phyloP scores from a whole-genome alignment of 2,329 filamentous ascomycete genomes.

The Epichloe amarillans region DNA sequence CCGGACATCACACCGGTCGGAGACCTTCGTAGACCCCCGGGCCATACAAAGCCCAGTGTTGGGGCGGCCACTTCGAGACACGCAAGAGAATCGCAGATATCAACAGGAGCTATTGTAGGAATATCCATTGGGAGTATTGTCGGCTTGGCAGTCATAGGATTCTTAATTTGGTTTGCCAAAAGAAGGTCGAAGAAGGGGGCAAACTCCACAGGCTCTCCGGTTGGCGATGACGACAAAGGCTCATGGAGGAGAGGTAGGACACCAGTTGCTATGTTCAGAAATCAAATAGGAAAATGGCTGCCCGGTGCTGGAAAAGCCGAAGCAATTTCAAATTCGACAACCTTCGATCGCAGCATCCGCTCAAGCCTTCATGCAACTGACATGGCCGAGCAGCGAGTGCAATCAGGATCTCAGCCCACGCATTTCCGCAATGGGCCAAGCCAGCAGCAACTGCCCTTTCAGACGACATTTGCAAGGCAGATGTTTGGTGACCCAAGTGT shows the following conservation, averaged over 20 bases:
- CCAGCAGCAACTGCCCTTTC: neutral
- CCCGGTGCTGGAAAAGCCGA: slow-evolving; percentile 15
- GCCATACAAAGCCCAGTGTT: neutral
- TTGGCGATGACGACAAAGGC: slow-evolving; percentile 17
- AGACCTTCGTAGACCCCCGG: neutral
- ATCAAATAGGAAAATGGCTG: neutral
- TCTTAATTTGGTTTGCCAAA: slow-evolving; percentile 39
- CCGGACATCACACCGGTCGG: neutral
- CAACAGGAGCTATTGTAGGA: slow-evolving; percentile 30
- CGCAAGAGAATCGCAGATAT: neutral
- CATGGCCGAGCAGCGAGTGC: neutral
- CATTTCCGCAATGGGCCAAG: neutral
- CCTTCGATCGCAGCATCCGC: neutral
- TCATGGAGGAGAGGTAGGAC: slow-evolving; percentile 10
- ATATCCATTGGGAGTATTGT: slow-evolving; percentile 37
- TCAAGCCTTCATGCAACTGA: neutral
- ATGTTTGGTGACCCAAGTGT: neutral
- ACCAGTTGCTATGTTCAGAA: neutral
- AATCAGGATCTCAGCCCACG: neutral
- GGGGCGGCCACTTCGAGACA: neutral
- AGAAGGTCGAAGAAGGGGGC: slow-evolving; percentile 16
- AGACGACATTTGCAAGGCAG: neutral
- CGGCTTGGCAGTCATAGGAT: slow-evolving; percentile 26
- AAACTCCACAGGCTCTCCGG: neutral
- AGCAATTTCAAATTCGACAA: slow-evolving; percentile 8